Base-by-base conservation (phyloP, 2,329 filamentous ascomycete genomes). In the Venturia asperata region DNA sequence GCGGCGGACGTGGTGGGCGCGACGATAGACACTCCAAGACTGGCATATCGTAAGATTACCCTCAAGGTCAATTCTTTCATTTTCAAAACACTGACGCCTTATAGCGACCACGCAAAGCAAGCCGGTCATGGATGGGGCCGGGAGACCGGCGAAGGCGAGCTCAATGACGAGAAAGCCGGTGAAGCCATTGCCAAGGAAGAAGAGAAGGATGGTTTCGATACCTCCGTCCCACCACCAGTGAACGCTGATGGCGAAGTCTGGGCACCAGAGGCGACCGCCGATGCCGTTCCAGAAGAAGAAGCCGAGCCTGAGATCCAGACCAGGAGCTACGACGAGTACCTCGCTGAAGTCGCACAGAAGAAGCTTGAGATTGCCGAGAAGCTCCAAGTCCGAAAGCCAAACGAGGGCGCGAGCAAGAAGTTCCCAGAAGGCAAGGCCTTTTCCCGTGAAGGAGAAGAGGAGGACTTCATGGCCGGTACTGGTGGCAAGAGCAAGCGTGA, bases 351-450 rank as follows among this genome's bases (percentile, higher is more conserved):
- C 75, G 85, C 85, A 66, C 84, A 86, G 78, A 93, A 92, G 85
- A 92, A 91, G 82, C 80, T 85, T 70, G 84, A 85, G 70, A 85
- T 93, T 67, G 83, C 82, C 71, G 85, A 84, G 71, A 78, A 80
- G 71, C 83, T 87, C 73, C 85, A 90, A 74, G 83, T 91, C 75
- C 93, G 94, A 81, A 87, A 92, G 82, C 82, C 93, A 78, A 97
- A 97, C 83, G 92, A 97, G 83, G 92, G 92, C 74, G 85, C 82
- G 82, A 91, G 91, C 83, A 93, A 94, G 86, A 94, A 97, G 85
- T 96, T 92, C 90, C 90, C 89, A 73, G 83, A 84, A 73, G 92
- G 91, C 76, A 95, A 92, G 83, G 79, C 82, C 68, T 72, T 86
- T 72, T 73, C 76, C 72, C 82, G 81, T 70, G 76, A 75, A 67